Percentiles rank a stretch among this genome's conserved stretches.
These are phyloP conservation scores for Kentomonas sorsogonicus DNA, from an alignment of 208 protist species.

Conservation along the genomic window DNA sequence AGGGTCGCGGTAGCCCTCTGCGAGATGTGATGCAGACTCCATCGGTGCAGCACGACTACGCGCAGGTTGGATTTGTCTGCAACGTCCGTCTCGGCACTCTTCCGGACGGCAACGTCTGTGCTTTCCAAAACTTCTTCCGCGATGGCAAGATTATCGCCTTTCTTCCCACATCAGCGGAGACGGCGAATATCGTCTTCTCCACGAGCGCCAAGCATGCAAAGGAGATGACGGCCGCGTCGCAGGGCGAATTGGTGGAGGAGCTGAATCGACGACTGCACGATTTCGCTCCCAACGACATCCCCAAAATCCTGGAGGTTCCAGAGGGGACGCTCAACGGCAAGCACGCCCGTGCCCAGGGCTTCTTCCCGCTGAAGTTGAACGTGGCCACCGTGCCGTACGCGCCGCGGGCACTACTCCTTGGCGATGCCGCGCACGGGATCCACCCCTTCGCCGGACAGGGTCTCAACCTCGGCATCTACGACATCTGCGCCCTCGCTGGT, in stretches of 20 bases:
- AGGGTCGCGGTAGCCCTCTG: slow-evolving; percentile 69
- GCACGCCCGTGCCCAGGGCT: slow-evolving; percentile 45
- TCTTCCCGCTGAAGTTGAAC: slow-evolving; percentile 68
- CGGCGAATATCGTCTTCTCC: slow-evolving; percentile 81
- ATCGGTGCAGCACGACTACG: slow-evolving; percentile 74
- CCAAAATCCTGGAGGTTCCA: slow-evolving; percentile 62
- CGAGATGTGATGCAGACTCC: slow-evolving; percentile 51
- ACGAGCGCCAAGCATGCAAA: slow-evolving; percentile 63
- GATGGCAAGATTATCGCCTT: slow-evolving; percentile 82
- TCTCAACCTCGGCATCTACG: slow-evolving; percentile 89
- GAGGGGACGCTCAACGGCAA: slow-evolving; percentile 38
- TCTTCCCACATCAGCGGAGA: slow-evolving; percentile 69
- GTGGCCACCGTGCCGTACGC: slow-evolving; percentile 56
- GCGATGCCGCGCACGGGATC: slow-evolving; percentile 89
- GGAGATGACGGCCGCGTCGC: slow-evolving; percentile 38
- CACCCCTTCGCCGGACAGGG: slow-evolving; percentile 92
- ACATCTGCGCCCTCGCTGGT: slow-evolving; percentile 64
- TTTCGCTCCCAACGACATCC: slow-evolving; percentile 73
- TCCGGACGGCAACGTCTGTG: slow-evolving; percentile 76
- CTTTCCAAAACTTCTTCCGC: slow-evolving; percentile 86
- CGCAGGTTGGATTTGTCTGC: slow-evolving; percentile 79
- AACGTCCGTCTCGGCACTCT: slow-evolving; percentile 55
- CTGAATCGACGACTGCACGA: slow-evolving; percentile 57
- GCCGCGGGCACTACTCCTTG: slow-evolving; percentile 57
- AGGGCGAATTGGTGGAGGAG: slow-evolving; percentile 58